Evolutionary conservation across 176 grass and related monocot genomes (phyloP).

Genomic region (Thalia dealbata): DNA sequence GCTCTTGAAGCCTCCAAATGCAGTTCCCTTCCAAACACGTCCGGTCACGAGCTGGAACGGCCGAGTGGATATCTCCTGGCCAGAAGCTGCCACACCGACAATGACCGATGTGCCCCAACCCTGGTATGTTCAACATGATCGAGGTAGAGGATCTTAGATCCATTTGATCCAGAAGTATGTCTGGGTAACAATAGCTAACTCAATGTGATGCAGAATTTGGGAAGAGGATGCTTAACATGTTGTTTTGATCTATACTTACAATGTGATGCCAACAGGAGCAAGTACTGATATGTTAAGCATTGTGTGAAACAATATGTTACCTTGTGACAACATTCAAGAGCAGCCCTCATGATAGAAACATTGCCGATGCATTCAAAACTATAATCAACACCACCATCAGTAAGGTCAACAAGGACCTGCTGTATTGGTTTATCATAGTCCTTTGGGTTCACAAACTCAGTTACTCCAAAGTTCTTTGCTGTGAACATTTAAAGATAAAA

Average conservation of each 20-base stretch:
- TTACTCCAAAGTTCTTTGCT: conserved; percentile 97
- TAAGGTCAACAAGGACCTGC: conserved; percentile 81
- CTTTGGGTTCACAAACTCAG: conserved; percentile 96
- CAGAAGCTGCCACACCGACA: conserved; percentile 87
- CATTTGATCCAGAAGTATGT: neutral
- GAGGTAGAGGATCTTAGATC: neutral
- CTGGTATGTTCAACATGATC: conserved; percentile 20
- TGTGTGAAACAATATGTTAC: conserved; percentile 20
- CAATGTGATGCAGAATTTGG: neutral
- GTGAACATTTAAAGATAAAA: conserved; percentile 22
- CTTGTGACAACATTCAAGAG: conserved; percentile 98
- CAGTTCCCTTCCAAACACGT: conserved; percentile 96
- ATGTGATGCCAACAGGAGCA: neutral
- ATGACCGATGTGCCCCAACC: conserved; percentile 92
- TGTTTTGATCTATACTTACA: too few relatives aligned
- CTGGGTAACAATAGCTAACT: too few relatives aligned
- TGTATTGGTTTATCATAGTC: conserved; percentile 92
- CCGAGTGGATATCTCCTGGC: conserved; percentile 77
- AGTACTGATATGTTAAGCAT: neutral
- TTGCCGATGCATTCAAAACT: conserved; percentile 99
- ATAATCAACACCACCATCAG: conserved; percentile 90
- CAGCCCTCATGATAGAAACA: conserved; percentile 87
- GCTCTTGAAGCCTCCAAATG: conserved; percentile 95
- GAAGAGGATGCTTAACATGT: neutral
- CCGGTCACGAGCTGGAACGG: conserved; percentile 95